Percentiles rank a stretch among this genome's conserved stretches.
phyloP scores from a whole-genome alignment of 2,329 filamentous ascomycete species.

The Colletotrichum tropicicola region DNA sequence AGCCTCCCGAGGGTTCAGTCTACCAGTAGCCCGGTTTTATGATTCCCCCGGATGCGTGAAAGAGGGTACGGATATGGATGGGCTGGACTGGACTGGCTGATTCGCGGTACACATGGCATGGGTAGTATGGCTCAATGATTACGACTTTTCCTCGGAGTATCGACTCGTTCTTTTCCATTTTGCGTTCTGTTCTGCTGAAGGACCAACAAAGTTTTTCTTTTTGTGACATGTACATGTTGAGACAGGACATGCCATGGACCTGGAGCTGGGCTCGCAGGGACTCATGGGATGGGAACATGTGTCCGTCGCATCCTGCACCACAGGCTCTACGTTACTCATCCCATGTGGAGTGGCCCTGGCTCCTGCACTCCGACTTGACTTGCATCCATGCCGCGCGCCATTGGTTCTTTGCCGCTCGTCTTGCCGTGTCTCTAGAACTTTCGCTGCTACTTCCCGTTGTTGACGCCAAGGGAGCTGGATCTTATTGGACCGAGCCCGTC shows the following conservation, averaged over 20 bases:
- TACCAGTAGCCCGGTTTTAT: slow-evolving; percentile 37
- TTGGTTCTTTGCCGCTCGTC: background rate
- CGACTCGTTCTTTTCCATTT: background rate
- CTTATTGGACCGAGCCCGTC: background rate
- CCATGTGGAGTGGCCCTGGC: background rate
- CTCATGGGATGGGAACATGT: background rate
- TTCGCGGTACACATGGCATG: slow-evolving; percentile 16
- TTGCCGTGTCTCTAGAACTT: background rate
- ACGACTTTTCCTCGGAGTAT: slow-evolving; percentile 10
- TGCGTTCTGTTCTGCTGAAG: background rate
- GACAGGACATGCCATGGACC: background rate
- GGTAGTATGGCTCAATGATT: slow-evolving; percentile 28
- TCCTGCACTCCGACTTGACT: background rate
- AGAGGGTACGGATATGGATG: slow-evolving; percentile 1
- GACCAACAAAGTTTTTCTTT: background rate
- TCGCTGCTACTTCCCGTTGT: background rate
- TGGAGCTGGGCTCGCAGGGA: background rate
- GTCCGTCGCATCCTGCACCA: background rate
- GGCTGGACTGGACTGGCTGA: slow-evolving; percentile 1
- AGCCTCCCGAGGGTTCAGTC: slow-evolving; percentile 85
- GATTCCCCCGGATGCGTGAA: slow-evolving; percentile 13
- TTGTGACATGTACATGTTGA: background rate
- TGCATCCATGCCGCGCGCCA: background rate
- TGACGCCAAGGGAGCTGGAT: background rate
- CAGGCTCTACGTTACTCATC: background rate